Evolutionary conservation across 768 basidiomycete genomes (phyloP), one percentile per base, ranked within the genome.

Genomic region (Xerocomellus amylosporus): DNA sequence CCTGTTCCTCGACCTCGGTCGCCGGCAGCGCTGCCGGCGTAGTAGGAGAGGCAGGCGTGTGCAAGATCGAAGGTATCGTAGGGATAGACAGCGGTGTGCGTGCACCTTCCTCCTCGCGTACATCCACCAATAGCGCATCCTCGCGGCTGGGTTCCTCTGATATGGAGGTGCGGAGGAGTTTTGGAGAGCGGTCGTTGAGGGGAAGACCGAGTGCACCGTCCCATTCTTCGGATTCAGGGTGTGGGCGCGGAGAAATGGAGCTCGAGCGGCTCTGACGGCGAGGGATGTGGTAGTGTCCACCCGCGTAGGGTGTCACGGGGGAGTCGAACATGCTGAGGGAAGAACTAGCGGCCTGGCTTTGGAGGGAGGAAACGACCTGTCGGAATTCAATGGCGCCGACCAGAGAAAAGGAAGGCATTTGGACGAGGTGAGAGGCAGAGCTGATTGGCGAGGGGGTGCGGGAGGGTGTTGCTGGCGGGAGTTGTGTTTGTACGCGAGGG

Each of bases 371-470:
- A 20, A 99, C 88, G 22, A 98, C 89, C 55, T 94, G 87, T 17
- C 94, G 81, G 72, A 99, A 99, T 71, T 99, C 97, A 41, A 99
- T 81, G 0, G 97, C 97, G 9, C 96, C 93, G 5, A 98, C 82
- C 2, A 99, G 81, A 3, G 96, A 98, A 63, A 93, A 93, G 0
- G 88, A 90, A 3, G 88, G 89, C 71, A 92, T 80, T 56, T 83
- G 81, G 10, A 71, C 69, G 36, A 75, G 69, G 22, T 71, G 70
- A 59, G 74, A 55, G 22, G 77, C 55, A 0, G 66, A 55, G 24
- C 68, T 73, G 8, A 77, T 65, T 7, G 83, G 80, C 2, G 87
- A 82, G 13, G 82, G 75, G 8, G 82, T 76, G 24, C 75, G 78
- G 9, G 66, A 61, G 49, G 73, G 72, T 9, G 80, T 67, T 19